These are phyloP conservation scores for Isabelozyma pseudorhagii DNA, from an alignment of 805 yeast genomes.

Conservation along the genomic window DNA sequence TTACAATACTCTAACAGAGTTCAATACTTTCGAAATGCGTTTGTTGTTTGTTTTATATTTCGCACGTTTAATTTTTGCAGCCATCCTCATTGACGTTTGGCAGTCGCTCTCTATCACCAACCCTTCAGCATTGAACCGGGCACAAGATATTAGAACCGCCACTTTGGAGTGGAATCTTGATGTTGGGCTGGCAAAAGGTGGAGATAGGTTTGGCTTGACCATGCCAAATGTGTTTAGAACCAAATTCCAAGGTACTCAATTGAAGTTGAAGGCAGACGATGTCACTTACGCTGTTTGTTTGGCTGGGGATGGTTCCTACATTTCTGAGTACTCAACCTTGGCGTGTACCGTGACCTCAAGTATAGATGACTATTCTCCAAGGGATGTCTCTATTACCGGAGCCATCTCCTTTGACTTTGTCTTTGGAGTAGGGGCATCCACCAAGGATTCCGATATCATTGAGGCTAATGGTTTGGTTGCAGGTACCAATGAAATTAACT, in stretches of 20 bases:
- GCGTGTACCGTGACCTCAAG: constrained; percentile 6
- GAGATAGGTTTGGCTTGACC: constrained; percentile 7
- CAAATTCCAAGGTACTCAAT: constrained; percentile 6
- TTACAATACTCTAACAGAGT: too few species aligned
- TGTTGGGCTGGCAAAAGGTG: background rate
- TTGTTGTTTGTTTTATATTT: background rate
- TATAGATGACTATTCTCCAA: background rate
- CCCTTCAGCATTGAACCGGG: constrained; percentile 6
- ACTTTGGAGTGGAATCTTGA: constrained; percentile 9
- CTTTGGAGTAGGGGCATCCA: constrained; percentile 16
- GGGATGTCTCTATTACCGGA: constrained; percentile 4
- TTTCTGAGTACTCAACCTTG: constrained; percentile 2
- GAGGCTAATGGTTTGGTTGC: constrained; percentile 7
- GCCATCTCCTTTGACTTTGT: constrained; percentile 11
- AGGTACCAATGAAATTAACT: constrained; percentile 5
- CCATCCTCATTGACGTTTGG: constrained; percentile 4
- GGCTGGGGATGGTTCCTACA: constrained; percentile 8
- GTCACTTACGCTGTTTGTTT: constrained; percentile 8
- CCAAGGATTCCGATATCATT: constrained; percentile 6
- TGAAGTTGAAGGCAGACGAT: constrained; percentile 8
- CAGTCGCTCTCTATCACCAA: constrained; percentile 6
- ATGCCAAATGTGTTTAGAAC: constrained; percentile 14
- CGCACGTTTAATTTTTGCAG: constrained; percentile 2
- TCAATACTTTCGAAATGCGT: background rate
- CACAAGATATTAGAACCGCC: constrained; percentile 17